Evolutionary conservation across 2,329 filamentous ascomycete species (phyloP).

Genomic region (Torrubiellomyces zombiae): DNA sequence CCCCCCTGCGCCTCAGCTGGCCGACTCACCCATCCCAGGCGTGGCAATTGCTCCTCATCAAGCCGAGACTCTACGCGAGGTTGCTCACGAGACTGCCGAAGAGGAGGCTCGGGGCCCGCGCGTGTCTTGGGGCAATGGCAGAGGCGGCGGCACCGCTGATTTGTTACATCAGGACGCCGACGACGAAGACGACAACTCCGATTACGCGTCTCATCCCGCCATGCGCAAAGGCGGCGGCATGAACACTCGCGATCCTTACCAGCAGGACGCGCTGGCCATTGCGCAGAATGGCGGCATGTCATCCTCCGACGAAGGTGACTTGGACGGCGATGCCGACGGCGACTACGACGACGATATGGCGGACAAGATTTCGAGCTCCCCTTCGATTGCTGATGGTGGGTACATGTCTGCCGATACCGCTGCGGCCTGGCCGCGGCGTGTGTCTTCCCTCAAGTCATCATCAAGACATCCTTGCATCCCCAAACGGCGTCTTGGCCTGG

Average conservation of each 20-base stretch:
- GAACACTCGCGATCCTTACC: conserved; percentile 18
- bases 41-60: conserved; percentile 60
- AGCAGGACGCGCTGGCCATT: conserved; percentile 41
- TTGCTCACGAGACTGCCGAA: conserved; percentile 58
- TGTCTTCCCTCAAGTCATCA: conserved; percentile 23
- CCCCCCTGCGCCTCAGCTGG: conserved; percentile 12
- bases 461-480: too few species aligned
- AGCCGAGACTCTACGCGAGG: conserved; percentile 65
- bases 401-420: conserved; percentile 29
- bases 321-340: conserved; percentile 45
- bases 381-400: conserved; percentile 98
- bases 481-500: too few species aligned
- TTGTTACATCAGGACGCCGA: conserved; percentile 26
- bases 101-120: conserved; percentile 51
- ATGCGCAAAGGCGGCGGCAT: too few species aligned
- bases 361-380: conserved; percentile 97
- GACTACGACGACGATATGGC: conserved; percentile 80
- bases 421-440: conserved; percentile 24
- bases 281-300: conserved; percentile 43
- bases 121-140: conserved; percentile 32
- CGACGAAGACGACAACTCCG: conserved; percentile 20
- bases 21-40: conserved; percentile 24
- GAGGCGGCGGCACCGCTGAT: conserved; percentile 22
- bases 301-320: conserved; percentile 42
- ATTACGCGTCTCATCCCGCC: conserved; percentile 4